Evolutionary conservation across 2,329 filamentous ascomycete species (phyloP).

Genomic region (Clonostachys rhizophaga): DNA sequence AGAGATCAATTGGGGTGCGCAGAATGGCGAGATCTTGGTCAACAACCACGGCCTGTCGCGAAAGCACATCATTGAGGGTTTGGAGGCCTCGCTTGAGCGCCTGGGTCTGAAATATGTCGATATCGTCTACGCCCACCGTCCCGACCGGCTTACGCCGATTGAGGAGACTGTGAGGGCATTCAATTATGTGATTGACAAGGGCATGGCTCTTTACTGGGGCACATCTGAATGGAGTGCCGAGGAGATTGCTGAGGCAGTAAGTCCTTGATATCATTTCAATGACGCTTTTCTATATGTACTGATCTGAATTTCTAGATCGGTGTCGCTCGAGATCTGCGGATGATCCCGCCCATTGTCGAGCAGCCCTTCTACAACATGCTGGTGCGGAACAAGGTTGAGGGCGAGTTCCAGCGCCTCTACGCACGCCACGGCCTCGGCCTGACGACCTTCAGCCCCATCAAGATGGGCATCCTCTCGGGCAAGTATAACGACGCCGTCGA

Average conservation of each 20-base stretch:
- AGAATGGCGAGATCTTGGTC: conserved; percentile 55
- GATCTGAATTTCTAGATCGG: conserved; percentile 26
- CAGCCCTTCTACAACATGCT: conserved; percentile 67
- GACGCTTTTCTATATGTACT: background rate
- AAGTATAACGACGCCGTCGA: conserved; percentile 58
- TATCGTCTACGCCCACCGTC: conserved; percentile 65
- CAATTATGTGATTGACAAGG: conserved; percentile 64
- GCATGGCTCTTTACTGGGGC: conserved; percentile 69
- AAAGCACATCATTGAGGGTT: conserved; percentile 58
- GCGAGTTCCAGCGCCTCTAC: conserved; percentile 58
- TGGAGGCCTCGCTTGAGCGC: conserved; percentile 51
- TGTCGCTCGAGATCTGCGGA: conserved; percentile 52
- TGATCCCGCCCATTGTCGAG: conserved; percentile 61
- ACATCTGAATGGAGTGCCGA: conserved; percentile 68
- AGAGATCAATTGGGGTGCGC: conserved; percentile 61
- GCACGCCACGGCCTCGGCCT: conserved; percentile 52
- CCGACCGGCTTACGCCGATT: conserved; percentile 64
- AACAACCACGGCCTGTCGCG: conserved; percentile 64
- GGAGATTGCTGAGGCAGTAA: conserved; percentile 56
- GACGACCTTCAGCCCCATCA: conserved; percentile 58
- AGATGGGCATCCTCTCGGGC: conserved; percentile 54
- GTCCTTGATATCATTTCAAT: background rate
- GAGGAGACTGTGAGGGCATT: conserved; percentile 68
- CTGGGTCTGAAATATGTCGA: conserved; percentile 60
- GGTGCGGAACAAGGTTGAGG: conserved; percentile 55